phyloP scores from a whole-genome alignment of 2,329 filamentous ascomycete species.

The Emmonsiellopsis sp. region DNA sequence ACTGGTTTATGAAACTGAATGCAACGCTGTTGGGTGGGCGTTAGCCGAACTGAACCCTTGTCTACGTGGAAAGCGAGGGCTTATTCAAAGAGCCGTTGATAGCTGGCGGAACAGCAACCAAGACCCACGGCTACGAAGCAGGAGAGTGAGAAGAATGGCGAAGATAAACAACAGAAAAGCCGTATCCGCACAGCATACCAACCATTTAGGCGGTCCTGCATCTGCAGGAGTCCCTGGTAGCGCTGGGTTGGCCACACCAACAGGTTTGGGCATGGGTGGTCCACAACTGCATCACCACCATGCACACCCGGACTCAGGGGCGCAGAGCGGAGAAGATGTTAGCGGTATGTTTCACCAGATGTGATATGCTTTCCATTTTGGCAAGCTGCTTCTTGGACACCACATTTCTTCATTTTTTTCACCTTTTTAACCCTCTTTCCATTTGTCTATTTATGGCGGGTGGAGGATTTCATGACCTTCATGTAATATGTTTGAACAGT shows the following conservation, averaged over 20 bases:
- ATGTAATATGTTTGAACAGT: background rate
- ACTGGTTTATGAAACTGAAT: constrained; percentile 93
- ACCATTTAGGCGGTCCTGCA: constrained; percentile 61
- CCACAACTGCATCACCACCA: constrained; percentile 67
- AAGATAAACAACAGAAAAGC: constrained; percentile 87
- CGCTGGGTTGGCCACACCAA: constrained; percentile 25
- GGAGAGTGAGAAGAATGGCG: constrained; percentile 86
- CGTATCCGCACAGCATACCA: constrained; percentile 49
- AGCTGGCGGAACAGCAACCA: constrained; percentile 99
- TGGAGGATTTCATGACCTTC: background rate
- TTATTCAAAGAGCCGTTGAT: constrained; percentile 95
- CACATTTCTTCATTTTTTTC: constrained; percentile 16
- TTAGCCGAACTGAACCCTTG: constrained; percentile 86
- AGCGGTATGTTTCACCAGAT: constrained; percentile 98
- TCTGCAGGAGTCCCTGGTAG: constrained; percentile 51
- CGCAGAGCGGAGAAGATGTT: constrained; percentile 64
- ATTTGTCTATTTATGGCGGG: constrained; percentile 15
- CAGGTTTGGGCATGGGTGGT: constrained; percentile 60
- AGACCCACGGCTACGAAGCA: constrained; percentile 80
- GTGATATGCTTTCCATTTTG: constrained; percentile 43
- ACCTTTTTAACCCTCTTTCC: constrained; percentile 26
- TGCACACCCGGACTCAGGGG: constrained; percentile 50
- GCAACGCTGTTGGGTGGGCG: constrained; percentile 99
- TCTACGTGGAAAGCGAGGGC: constrained; percentile 81
- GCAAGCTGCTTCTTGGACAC: constrained; percentile 16